Evolutionary conservation across 257 asterid genomes (phyloP), one percentile per base, ranked within the genome.

Genomic region (Plectranthus barbatus): DNA sequence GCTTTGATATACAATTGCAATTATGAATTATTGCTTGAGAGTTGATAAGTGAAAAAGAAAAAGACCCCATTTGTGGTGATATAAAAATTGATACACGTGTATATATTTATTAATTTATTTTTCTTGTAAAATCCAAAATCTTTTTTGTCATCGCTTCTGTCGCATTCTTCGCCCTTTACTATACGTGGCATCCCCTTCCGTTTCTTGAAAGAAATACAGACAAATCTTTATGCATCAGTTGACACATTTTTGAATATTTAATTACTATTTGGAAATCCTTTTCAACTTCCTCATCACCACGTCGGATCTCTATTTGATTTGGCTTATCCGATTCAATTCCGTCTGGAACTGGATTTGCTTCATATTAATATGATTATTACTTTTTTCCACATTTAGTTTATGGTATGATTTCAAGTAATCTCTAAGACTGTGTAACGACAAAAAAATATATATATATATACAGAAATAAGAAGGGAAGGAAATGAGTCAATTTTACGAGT

Each of bases 251-350:
- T 31, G 36, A 31, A 31, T 31, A 31, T 31, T 31, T 31, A 0
- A 1, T 31, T 31, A 4, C 3, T 36, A 7, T 7, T 7, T 7
- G 9, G 1, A 8, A 1, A 9, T 47, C 26, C 12, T 46, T 24
- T 57, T 11, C 6, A 17, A 40, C 56, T 2, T 46, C 18, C 37
- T 6, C 45, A 12, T 52, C 57, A 31, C 52, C 68, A 72, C 77
- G 68, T 58, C 42, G 64, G 64, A 29, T 66, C 24, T 53, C 14
- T 59, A 42, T 51, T n/a, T 20, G 49, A 58, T 50, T 65, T 66
- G 44, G 20, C 39, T 66, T 59, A 52, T 60, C 44, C 66, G 36
- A 19, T 31, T 41, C 60, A 47, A 19, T 31, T 41, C 47, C 55
- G 53, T 31, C 48, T 9, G 9, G 29, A 44, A 36, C 36, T 33